Base-by-base conservation (phyloP, 2,329 filamentous ascomycete genomes). In the Monilinia fructigena region DNA sequence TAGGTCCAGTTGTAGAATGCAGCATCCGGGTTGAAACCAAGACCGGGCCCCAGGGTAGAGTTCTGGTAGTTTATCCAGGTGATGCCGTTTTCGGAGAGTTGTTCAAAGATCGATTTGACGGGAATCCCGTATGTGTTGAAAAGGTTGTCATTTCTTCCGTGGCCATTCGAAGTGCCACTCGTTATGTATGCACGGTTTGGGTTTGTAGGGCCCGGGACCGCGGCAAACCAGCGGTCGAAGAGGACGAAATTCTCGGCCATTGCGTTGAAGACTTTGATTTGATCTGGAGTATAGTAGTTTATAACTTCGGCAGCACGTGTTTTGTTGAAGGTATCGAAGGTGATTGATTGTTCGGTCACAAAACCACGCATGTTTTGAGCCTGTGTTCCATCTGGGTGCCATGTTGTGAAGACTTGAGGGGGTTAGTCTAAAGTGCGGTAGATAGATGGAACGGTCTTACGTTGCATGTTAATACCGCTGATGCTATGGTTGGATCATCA, bases 61-160 rank as follows among this genome's bases (percentile, higher is more conserved):
- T 81, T 79, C 55, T 79, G 76, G 73, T 82, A 83, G 73, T 83
- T 82, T 65, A 76, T 78, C 81, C 81, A 83, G 53, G 74, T 75
- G 67, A 79, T 77, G 65, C 74, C 74, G 26, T 74, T 73, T 63
- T 80, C 79, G 0, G 75, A 77, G 35, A 82, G 70, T 65, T 79
- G 76, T 65, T 80, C 73, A 63, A 79, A 80, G 61, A 80, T 75
- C 4, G 78, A 79, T 11, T 70, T 75, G 65, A 79, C 77, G 0
- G 78, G 77, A 6, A 79, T 68, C 0, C 71, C 73, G 8, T 77
- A 78, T 2, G 71, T 70, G 6, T 71, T 63, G 67, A 79, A 79
- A 23, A 71, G 72, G 11, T 72, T 65, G 38, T 79, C 77, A 56
- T 80, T 80, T 4, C 54, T 67, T 5, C 78, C 78, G 53, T 79